Conservation (phyloP, 208 protist genomes). For the Trypanosoma platydactyli region DNA sequence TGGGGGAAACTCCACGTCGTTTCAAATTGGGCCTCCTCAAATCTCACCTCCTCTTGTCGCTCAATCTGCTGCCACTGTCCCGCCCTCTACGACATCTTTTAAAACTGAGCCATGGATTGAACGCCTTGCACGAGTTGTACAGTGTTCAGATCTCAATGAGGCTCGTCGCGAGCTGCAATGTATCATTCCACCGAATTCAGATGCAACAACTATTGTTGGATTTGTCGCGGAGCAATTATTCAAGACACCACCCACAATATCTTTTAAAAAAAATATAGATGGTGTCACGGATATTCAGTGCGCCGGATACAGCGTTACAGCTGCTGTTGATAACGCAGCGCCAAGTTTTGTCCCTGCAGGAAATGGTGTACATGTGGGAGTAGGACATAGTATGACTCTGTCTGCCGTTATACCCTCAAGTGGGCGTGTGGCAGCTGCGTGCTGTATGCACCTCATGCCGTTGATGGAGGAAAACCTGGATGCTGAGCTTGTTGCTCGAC, state of each 20-base stretch:
- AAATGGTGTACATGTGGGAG: constrained; percentile 38
- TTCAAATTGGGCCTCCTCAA: constrained; percentile 15
- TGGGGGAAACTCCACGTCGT: constrained; percentile 21
- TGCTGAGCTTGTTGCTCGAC: constrained; percentile 46
- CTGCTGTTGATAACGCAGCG: constrained; percentile 45
- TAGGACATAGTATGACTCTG: constrained; percentile 35
- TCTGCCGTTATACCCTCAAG: constrained; percentile 43
- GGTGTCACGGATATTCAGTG: constrained; percentile 54
- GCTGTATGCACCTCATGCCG: constrained; percentile 39
- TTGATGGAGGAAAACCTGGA: constrained; percentile 34
- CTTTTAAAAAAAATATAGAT: constrained; percentile 36
- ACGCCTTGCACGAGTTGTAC: constrained; percentile 48
- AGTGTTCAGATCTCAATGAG: constrained; percentile 43
- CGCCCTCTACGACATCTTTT: background rate
- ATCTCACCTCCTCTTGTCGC: background rate
- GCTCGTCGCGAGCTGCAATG: constrained; percentile 44
- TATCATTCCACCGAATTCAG: constrained; percentile 37
- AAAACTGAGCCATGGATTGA: constrained; percentile 45
- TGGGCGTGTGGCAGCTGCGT: constrained; percentile 39
- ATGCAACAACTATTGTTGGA: constrained; percentile 45
- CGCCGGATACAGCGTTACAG: constrained; percentile 53
- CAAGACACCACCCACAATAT: constrained; percentile 50
- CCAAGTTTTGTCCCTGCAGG: constrained; percentile 43
- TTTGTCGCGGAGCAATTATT: constrained; percentile 66
- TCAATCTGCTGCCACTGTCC: background rate